A percentile compares a stretch with the other conserved stretches of the same genome.
Evolutionary conservation across 2,329 filamentous ascomycete genomes (phyloP).

Genomic region (Arthrinium phaeospermum): DNA sequence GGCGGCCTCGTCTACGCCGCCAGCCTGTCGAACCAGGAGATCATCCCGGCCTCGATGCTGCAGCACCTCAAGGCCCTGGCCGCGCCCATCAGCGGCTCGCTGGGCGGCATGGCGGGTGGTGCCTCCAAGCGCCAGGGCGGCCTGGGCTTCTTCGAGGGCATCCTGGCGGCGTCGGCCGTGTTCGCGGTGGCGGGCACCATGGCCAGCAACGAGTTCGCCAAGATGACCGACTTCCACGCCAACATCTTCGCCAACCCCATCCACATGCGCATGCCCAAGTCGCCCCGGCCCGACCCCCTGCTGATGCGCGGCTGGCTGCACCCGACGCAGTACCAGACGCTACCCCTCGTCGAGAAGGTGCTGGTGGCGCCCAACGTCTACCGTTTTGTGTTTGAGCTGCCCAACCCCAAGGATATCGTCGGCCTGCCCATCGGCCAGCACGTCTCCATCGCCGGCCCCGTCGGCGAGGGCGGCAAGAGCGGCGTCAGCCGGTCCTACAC

Average conservation of each 20-base stretch:
- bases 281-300: constrained; percentile 45
- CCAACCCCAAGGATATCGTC: constrained; percentile 48
- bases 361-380: constrained; percentile 51
- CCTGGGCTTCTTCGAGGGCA: constrained; percentile 44
- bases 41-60: background rate
- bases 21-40: constrained; percentile 19
- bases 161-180: constrained; percentile 42
- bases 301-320: constrained; percentile 54
- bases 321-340: constrained; percentile 50
- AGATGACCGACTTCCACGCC: constrained; percentile 39
- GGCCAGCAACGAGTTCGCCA: constrained; percentile 36
- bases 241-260: constrained; percentile 43
- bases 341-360: constrained; percentile 50
- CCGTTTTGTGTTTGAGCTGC: constrained; percentile 54
- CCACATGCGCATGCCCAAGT: constrained; percentile 47
- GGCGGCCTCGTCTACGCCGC: constrained; percentile 29
- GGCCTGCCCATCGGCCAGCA: constrained; percentile 64
- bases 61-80: constrained; percentile 22
- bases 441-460: constrained; percentile 54
- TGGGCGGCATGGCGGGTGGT: constrained; percentile 11
- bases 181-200: constrained; percentile 41
- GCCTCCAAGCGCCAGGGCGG: constrained; percentile 27
- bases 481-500: constrained; percentile 59
- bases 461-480: constrained; percentile 41
- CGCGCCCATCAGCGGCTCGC: background rate